Percentiles rank a stretch among this genome's conserved stretches.
Conservation (phyloP, 2,329 filamentous ascomycete genomes). For the Fusarium ramigenum region DNA sequence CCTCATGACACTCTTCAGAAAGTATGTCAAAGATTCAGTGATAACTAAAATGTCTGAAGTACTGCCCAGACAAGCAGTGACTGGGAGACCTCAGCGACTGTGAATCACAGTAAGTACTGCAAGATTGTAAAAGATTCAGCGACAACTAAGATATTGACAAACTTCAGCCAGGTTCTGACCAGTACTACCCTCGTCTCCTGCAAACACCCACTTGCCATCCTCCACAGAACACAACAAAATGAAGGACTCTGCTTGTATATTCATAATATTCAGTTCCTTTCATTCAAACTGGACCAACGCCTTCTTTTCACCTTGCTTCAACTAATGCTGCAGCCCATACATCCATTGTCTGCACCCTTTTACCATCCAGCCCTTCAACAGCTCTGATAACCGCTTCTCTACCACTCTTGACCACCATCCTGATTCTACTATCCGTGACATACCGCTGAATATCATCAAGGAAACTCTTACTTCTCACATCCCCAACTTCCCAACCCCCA, state of each 20-base stretch:
- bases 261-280: no score
- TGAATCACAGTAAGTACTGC: not conserved
- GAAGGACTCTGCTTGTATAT: no score
- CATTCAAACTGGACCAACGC: no score
- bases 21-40: not conserved
- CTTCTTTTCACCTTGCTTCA: no score
- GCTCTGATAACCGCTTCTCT: not conserved
- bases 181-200: not conserved
- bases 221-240: not conserved
- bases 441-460: not conserved
- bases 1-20: not conserved
- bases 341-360: slow-evolving; percentile 3
- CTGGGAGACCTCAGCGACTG: not conserved
- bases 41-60: not conserved
- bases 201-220: not conserved
- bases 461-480: not conserved
- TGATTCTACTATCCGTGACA: not conserved
- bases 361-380: not conserved
- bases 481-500: slow-evolving; percentile 4
- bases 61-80: not conserved
- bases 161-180: not conserved
- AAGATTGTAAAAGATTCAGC: not conserved
- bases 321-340: not conserved
- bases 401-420: not conserved
- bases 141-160: not conserved